These are phyloP conservation scores for Magnolia sinica DNA, from an alignment of 164 flowering plant species.

Conservation along the genomic window DNA sequence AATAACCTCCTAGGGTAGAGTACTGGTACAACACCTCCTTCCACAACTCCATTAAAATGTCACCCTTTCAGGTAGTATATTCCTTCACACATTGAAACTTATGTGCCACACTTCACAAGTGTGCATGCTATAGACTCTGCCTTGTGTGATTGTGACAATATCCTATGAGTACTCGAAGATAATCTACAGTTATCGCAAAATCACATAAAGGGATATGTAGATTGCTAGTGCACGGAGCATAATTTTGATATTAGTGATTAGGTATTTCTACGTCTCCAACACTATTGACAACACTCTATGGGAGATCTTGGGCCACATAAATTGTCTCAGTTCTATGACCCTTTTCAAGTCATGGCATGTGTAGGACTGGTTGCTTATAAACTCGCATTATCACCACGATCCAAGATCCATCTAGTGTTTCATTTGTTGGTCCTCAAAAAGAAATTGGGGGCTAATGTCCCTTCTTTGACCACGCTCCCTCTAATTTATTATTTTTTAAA, in stretches of 20 bases:
- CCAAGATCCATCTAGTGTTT: no score
- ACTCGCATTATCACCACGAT: no score
- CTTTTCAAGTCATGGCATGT: no score
- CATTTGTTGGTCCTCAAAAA: no score
- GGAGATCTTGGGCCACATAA: no score
- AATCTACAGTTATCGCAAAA: background rate
- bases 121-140: background rate
- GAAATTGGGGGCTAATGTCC: no score
- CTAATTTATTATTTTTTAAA: no score
- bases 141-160: background rate
- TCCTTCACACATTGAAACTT: conserved; percentile 3
- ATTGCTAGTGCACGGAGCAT: background rate
- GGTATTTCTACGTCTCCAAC: background rate
- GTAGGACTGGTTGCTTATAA: no score
- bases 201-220: background rate
- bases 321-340: no score
- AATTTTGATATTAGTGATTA: background rate
- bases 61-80: conserved; percentile 8
- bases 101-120: background rate
- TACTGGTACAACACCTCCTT: background rate
- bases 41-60: conserved; percentile 8
- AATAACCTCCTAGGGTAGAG: conserved; percentile 11
- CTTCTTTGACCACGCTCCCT: no score
- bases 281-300: background rate
- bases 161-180: background rate